Base-by-base conservation (phyloP, 495 filamentous ascomycete species). In the Pseudomonodictys pantanalensis region DNA sequence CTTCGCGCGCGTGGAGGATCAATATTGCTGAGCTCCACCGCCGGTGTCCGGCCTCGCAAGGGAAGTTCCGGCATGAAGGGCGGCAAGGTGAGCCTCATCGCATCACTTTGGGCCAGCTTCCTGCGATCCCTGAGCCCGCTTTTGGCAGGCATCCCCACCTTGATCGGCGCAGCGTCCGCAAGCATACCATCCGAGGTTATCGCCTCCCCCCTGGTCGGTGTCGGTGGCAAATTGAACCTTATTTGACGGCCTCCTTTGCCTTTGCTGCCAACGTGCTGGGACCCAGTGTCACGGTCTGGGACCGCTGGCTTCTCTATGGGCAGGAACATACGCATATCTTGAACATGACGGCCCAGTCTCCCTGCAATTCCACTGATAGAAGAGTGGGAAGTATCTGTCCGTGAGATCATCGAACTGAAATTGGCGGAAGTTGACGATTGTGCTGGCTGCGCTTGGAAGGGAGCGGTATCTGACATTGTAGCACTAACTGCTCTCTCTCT, bases 81-180 rank as follows among this genome's bases (percentile, higher is more conserved):
- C 2, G 62, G 62, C 15, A 65, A 43, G 22, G 62, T 52, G 17
- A 65, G 43, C 25, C 52, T 65, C 25, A 65, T 46, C 23, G 50
- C 32, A 9, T 55, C 49, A 17, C 30, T n/a, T 28, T 55, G 45
- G 47, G 39, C 39, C 5, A 65, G 4, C 6, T 65, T 60, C 38
- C 62, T 53, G 10, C 62, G 56, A 9, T 60, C 56, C 32, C 56
- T 65, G 18, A 65, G 17, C 7, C 50, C 39, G 30, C 52, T 33
- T 54, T 54, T 58, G 7, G 15, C 17, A 4, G 20, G 25, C 11
- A n/a, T n/a, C 38, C 5, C 12, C 5, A 18, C 5, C 38, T 41
- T 41, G 15, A n/a, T 18, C 20, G 38, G 20, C 3, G 38, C 5
- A 5, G 3, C 3, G 38, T 41, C 20, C 4, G 38, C 38, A 12